Evolutionary conservation across 108 stramenopile genomes (phyloP), one percentile per base, ranked within the genome.

Genomic region (Nitzschia inconspicua): DNA sequence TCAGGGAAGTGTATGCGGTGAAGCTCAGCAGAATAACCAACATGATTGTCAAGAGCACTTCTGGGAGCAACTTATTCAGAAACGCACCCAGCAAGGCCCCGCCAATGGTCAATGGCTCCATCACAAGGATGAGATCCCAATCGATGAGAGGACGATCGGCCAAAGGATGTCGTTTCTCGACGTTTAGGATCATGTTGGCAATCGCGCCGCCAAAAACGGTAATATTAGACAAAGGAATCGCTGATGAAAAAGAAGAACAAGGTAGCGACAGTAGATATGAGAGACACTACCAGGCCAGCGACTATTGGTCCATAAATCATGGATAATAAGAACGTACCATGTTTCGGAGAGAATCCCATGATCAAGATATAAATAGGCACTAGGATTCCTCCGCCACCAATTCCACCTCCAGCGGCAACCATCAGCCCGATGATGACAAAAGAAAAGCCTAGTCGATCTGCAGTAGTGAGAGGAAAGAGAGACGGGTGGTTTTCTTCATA

Each of bases 41-140:
- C 78, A 91, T 66, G 3, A 90, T 63, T 14, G 70, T 70, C 1
- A 93, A 47, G 4, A 89, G 42, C 9, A 47, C 41, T 44, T 87
- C 89, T 10, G 83, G 78, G 9, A 95, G 49, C 8, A 93, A 18
- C 41, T 89, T 89, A 76, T 92, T 92, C 3, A 90, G 35, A 41
- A 91, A 88, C 49, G 93, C 88, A 3, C 96, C 96, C 0, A 86
- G 65, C 20, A 98, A 65, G 5, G 97, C 96, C 6, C 97, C 97
- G 1, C 89, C 91, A 56, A 97, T 85, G 79, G 95, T 97, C 4
- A 95, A 63, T 2, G 97, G 97, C 70, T 98, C 97, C 96, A 97
- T 97, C 10, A 95, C 87, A 5, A 98, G 44, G 61, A 98, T 95
- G 23, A 98, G 65, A 64, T 97, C 95, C 97, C 97, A 98, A 73